Conservation (phyloP, 345 rosid genomes). For the Orychophragmus violaceus region DNA sequence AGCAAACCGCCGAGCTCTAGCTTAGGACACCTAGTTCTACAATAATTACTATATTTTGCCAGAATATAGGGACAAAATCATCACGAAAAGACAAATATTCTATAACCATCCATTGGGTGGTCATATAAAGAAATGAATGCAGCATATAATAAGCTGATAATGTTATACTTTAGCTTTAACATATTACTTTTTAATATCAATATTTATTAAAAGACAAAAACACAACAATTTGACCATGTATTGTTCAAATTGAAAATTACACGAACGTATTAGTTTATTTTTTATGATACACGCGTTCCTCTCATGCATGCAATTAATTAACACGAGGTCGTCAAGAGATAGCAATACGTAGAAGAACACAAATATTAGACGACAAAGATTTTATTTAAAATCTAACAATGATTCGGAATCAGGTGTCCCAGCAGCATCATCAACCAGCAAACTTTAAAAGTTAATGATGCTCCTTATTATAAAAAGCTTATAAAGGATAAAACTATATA, state of each 20-base stretch:
- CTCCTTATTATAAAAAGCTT: not conserved
- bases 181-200: not conserved
- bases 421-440: constrained; percentile 19
- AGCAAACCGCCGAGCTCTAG: not conserved
- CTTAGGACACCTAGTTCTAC: constrained; percentile 11
- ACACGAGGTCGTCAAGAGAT: not conserved
- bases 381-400: constrained; percentile 15
- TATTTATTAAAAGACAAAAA: not conserved
- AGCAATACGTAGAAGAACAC: constrained; percentile 14
- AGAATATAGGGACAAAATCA: constrained; percentile 24
- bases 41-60: constrained; percentile 10
- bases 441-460: constrained; percentile 5
- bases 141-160: not conserved
- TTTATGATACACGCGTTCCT: not conserved
- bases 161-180: not conserved
- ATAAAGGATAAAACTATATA: not conserved
- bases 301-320: constrained; percentile 21
- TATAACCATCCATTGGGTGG: constrained; percentile 1
- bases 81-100: constrained; percentile 12
- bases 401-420: constrained; percentile 19
- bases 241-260: not conserved
- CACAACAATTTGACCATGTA: not conserved
- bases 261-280: not conserved
- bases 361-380: constrained; percentile 27
- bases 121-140: not conserved